phyloP scores from a whole-genome alignment of 768 basidiomycete species.

The Lactarius deliciosus region DNA sequence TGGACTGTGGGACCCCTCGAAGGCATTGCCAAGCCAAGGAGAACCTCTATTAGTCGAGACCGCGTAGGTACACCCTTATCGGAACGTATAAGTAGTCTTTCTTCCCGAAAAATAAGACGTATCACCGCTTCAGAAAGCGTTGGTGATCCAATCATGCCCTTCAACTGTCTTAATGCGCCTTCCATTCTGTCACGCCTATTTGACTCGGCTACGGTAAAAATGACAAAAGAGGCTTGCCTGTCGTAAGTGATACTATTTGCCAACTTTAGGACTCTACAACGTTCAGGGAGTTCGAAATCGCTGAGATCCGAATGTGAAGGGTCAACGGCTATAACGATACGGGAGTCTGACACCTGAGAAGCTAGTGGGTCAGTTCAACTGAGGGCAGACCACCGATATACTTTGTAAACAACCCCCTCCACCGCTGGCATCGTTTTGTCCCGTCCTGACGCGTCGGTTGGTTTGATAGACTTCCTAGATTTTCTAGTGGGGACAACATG shows the following conservation, averaged over 20 bases:
- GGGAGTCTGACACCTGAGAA: constrained; percentile 72
- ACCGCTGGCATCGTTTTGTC: constrained; percentile 35
- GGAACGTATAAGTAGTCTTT: background rate
- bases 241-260: constrained; percentile 93
- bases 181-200: constrained; percentile 65
- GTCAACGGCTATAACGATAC: constrained; percentile 79
- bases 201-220: background rate
- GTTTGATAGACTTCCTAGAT: constrained; percentile 46
- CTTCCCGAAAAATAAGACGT: background rate
- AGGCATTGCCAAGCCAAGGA: constrained; percentile 63
- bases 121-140: constrained; percentile 22
- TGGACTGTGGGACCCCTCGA: constrained; percentile 41
- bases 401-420: constrained; percentile 90
- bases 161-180: constrained; percentile 67
- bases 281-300: constrained; percentile 79
- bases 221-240: constrained; percentile 44
- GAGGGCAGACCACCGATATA: constrained; percentile 30
- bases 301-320: constrained; percentile 55
- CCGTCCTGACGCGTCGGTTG: constrained; percentile 42
- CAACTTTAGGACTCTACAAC: constrained; percentile 81
- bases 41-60: constrained; percentile 57
- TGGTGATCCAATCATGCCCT: constrained; percentile 41
- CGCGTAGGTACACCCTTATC: constrained; percentile 38
- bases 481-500: constrained; percentile 40
- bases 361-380: background rate